Evolutionary conservation across 2,329 filamentous ascomycete species (phyloP).

Genomic region (Triangularia setosa): DNA sequence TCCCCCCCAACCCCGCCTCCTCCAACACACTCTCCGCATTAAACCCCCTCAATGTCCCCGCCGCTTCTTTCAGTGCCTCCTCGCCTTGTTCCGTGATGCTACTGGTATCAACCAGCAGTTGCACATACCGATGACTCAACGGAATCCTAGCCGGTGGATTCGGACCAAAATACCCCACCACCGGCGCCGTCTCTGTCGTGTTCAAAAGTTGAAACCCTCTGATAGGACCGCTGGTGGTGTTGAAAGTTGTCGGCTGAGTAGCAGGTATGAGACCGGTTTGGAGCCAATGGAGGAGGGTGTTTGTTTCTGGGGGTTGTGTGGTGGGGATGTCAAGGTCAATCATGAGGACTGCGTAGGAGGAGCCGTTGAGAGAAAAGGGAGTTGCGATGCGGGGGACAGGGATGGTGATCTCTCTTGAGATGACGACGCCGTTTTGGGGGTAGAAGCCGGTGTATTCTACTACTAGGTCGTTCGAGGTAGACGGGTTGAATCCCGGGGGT

Average conservation of each 20-base stretch:
- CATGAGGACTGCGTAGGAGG: slow-evolving; percentile 41
- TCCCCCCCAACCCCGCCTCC: slow-evolving; percentile 30
- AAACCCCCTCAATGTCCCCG: slow-evolving; percentile 32
- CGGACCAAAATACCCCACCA: slow-evolving; percentile 35
- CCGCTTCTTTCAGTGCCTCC: slow-evolving; percentile 28
- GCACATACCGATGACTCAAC: slow-evolving; percentile 38
- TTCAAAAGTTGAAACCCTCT: slow-evolving; percentile 34
- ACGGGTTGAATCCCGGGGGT: slow-evolving; percentile 40
- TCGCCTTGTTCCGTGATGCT: slow-evolving; percentile 11
- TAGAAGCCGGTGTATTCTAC: slow-evolving; percentile 37
- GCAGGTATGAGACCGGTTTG: slow-evolving; percentile 37
- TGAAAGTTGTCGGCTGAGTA: slow-evolving; percentile 25
- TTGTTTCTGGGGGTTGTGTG: slow-evolving; percentile 33
- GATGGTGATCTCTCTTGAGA: slow-evolving; percentile 35
- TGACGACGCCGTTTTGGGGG: slow-evolving; percentile 36
- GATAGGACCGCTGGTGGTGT: slow-evolving; percentile 28
- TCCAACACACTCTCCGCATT: slow-evolving; percentile 30
- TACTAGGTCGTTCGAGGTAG: slow-evolving; percentile 35
- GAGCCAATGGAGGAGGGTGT: slow-evolving; percentile 42
- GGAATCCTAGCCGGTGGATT: slow-evolving; percentile 36
- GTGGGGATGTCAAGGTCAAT: slow-evolving; percentile 47
- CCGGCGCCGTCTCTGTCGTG: slow-evolving; percentile 26
- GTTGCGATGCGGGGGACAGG: slow-evolving; percentile 36
- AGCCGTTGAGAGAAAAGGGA: slow-evolving; percentile 35
- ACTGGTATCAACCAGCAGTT: slow-evolving; percentile 39